Evolutionary conservation across 2,329 filamentous ascomycete genomes (phyloP), one percentile per base, ranked within the genome.

Genomic region (Talaromyces sp.): DNA sequence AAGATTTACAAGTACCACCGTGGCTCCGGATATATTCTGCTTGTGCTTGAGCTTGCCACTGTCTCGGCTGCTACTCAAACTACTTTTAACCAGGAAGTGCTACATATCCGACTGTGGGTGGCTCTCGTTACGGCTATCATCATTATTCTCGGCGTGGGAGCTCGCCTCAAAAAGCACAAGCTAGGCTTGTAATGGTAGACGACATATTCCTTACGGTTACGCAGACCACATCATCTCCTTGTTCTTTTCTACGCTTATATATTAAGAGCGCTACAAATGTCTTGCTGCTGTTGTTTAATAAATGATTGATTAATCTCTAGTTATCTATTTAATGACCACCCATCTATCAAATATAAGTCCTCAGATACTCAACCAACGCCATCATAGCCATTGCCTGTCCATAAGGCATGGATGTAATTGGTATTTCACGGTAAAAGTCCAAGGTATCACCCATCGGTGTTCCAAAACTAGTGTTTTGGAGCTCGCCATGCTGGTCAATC

Each of bases 1-100:
- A 82, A 82, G 28, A 75, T 96, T 50, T 98, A 94, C 83, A 97
- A 96, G 77, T 96, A 93, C 70, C 95, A 98, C 75, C 86, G 94
- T 33, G 78, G 84, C 59, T 83, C 82, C 27, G 95, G 94, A 2
- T 98, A 99, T 72, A 66, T 86, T 7, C 79, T 93, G 62, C 77
- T 94, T 59, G 70, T 88, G 57, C 69, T 96, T 68, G 82, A 94
- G 64, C 77, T 96, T 64, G 86, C 85, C 9, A 95, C 93, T 0
- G 83, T 96, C 44, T 79, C 84, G 56, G 88, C 89, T 28, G 91
- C 93, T 1, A 91, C 88, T 3, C 82, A 87, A 77, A 97, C 94
- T 1, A 82, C 83, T 36, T 97, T 89, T 75, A 92, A 89, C 69
- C 72, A 84, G 65, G 83, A 82, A 28, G 83, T 89, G 1, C 76